Conservation (phyloP, 306 rosid genomes). For the Lathyrus aphaca region DNA sequence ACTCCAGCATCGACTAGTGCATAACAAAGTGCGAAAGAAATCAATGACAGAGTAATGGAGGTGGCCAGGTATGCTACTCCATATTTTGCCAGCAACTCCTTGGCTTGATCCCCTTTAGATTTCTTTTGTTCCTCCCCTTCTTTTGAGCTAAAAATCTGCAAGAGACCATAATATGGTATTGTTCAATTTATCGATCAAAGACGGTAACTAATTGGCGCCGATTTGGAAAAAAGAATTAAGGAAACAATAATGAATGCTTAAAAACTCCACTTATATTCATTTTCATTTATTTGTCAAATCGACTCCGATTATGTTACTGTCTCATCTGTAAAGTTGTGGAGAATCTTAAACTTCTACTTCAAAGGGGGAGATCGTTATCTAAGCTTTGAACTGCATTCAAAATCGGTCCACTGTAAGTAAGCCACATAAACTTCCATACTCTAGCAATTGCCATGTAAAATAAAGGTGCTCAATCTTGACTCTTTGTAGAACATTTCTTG, state of each 20-base stretch:
- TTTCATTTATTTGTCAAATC: not conserved
- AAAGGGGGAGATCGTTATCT: not conserved
- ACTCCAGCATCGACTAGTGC: slow-evolving; percentile 68
- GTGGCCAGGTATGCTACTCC: slow-evolving; percentile 94
- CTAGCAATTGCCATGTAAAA: too few species aligned
- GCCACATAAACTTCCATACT: not conserved
- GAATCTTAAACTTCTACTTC: not conserved
- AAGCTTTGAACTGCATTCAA: not conserved
- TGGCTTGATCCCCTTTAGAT: slow-evolving; percentile 87
- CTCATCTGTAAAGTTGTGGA: not conserved
- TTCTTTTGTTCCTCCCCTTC: slow-evolving; percentile 60
- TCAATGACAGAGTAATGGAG: slow-evolving; percentile 78
- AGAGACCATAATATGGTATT: slow-evolving; percentile 12
- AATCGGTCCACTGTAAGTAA: not conserved
- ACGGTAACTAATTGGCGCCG: not conserved
- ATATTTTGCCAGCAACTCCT: slow-evolving; percentile 85
- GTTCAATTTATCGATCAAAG: not conserved
- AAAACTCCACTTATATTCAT: not conserved
- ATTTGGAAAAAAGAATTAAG: not conserved
- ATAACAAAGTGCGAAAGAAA: slow-evolving; percentile 77
- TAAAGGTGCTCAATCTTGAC: not conserved
- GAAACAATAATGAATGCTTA: not conserved
- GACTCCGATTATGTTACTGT: not conserved
- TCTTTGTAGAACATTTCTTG: slow-evolving; percentile 21
- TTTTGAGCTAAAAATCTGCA: slow-evolving; percentile 85